phyloP scores from a whole-genome alignment of 2,329 filamentous ascomycete genomes.

The Cryphonectria naterciae region DNA sequence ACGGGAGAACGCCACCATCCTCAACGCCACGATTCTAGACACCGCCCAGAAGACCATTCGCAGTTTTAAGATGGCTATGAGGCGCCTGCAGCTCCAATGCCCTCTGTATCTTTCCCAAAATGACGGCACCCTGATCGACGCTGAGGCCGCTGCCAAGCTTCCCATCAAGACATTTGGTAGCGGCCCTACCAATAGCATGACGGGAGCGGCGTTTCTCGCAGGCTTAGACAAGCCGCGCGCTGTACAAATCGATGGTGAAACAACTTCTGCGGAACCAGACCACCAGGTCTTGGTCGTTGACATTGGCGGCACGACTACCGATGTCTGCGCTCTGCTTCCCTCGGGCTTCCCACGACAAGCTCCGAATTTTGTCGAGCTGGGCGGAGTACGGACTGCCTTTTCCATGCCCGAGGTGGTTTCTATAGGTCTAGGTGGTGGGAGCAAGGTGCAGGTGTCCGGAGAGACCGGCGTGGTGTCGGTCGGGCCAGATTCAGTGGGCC shows the following conservation, averaged over 20 bases:
- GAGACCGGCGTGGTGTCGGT: conserved; percentile 41
- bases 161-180: conserved; percentile 67
- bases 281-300: conserved; percentile 54
- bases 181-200: conserved; percentile 67
- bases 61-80: conserved; percentile 58
- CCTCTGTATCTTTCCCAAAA: conserved; percentile 67
- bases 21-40: conserved; percentile 64
- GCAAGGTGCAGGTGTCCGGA: conserved; percentile 40
- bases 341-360: conserved; percentile 68
- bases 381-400: conserved; percentile 66
- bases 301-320: conserved; percentile 69
- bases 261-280: not conserved
- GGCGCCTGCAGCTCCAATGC: conserved; percentile 52
- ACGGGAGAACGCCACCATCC: conserved; percentile 66
- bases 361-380: conserved; percentile 64
- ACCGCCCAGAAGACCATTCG: conserved; percentile 62
- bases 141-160: conserved; percentile 54
- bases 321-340: conserved; percentile 62
- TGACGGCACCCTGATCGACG: conserved; percentile 63
- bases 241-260: conserved; percentile 45
- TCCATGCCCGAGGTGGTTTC: conserved; percentile 61
- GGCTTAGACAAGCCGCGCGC: conserved; percentile 39
- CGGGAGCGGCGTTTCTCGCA: conserved; percentile 63
- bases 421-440: conserved; percentile 59
- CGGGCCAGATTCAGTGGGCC: conserved; percentile 56